These are phyloP conservation scores for Penicillium brevicompactum DNA, from an alignment of 2,329 filamentous ascomycete species.

Conservation along the genomic window DNA sequence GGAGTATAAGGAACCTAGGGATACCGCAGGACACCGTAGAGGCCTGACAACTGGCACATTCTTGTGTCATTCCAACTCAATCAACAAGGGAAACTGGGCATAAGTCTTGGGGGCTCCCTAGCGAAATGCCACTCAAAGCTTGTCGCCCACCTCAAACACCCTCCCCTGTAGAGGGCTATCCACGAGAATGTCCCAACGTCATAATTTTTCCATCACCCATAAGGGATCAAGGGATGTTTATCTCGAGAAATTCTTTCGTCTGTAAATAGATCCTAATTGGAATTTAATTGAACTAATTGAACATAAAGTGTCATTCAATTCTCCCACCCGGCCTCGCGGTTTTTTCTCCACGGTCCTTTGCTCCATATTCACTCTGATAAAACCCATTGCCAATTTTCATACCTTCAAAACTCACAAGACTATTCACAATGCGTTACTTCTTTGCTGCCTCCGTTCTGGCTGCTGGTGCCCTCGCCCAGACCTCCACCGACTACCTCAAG, in stretches of 20 bases:
- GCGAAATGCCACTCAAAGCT: conserved; percentile 18
- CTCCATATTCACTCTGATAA: not conserved
- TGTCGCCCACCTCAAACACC: conserved; percentile 3
- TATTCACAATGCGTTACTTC: conserved; percentile 23
- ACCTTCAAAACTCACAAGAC: not conserved
- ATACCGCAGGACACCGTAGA: conserved; percentile 6
- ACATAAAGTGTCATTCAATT: conserved; percentile 10
- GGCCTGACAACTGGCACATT: conserved; percentile 23
- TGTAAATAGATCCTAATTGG: conserved; percentile 1
- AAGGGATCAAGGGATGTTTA: conserved; percentile 21
- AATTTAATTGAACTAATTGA: conserved; percentile 7
- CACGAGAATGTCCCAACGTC: conserved; percentile 21
- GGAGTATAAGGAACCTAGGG: conserved; percentile 21
- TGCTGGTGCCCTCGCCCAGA: conserved; percentile 13
- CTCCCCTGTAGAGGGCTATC: conserved; percentile 2
- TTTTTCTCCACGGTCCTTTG: not conserved
- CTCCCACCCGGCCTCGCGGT: not conserved
- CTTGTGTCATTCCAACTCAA: conserved; percentile 21
- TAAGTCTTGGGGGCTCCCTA: not conserved
- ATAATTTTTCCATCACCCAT: conserved; percentile 4
- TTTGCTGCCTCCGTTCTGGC: conserved; percentile 17
- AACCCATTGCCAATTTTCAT: not conserved
- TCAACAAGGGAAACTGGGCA: conserved; percentile 3
- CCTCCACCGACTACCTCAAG: conserved; percentile 8
- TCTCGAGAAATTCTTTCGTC: conserved; percentile 7